Base-by-base conservation (phyloP, 2,329 filamentous ascomycete species). In the Trichoderma sp. region DNA sequence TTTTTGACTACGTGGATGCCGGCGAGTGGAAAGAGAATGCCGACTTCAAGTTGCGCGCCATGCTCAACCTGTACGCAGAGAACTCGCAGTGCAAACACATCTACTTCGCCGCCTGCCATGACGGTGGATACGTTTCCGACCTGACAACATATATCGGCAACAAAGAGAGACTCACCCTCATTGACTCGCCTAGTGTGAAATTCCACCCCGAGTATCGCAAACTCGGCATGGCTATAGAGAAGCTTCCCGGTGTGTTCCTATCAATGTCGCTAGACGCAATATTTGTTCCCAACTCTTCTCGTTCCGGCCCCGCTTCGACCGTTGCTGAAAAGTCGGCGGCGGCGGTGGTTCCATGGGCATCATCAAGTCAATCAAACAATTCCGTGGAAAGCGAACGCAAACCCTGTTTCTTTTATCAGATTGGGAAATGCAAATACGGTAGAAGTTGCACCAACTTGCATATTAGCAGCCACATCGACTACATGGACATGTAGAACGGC, bases 1-100 rank as follows among this genome's bases (percentile, higher is more conserved):
- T 90, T 0, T 89, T 88, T 72, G 89, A 91, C 74, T 90, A 89
- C 75, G 82, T 90, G 15, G 89, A 91, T 76, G 87, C 87, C 12
- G 87, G 89, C 11, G 86, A 88, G 73, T 83, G 87, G 43, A 90
- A 90, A 75, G 87, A 89, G 74, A 86, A 86, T 34, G 86, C 87
- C 32, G 87, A 88, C 75, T 87, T 86, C 76, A 91, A 91, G 77
- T 83, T 91, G 69, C 84, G 87, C 76, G 87, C 77, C 57, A 72
- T 80, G 71, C 76, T 84, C 11, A 81, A 83, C 6, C 81, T 90
- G 1, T 89, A 88, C 73, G 85, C 83, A 39, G 86, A 89, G 60
- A 88, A 88, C 74, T 80, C 83, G 4, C 87, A 90, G 43, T 47
- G 43, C 43, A 47, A 47, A 6, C 43, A 47, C 43, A 47, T 47